Evolutionary conservation across 2,329 filamentous ascomycete genomes (phyloP), one percentile per base, ranked within the genome.

Genomic region (Penicillium sp.): DNA sequence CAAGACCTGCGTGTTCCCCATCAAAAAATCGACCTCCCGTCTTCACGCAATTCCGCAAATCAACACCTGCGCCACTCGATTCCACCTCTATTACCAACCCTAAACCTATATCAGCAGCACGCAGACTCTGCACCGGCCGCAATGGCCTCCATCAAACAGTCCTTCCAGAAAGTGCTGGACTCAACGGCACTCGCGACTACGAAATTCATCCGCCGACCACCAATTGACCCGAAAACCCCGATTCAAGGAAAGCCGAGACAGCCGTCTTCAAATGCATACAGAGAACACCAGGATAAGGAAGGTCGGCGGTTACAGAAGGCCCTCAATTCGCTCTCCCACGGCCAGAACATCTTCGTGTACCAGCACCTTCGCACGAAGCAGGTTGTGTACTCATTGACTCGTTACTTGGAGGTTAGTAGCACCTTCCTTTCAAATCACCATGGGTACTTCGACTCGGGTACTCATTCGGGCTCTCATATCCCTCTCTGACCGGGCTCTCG

Each of bases 291-390:
- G 57, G 59, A 56, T 16, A 70, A 70, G 44, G 75, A 79, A 55
- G 67, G 68, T 21, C 66, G 64, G 39, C 71, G 75, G 63, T 66
- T 77, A 63, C 69, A 70, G 56, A 78, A 77, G 67, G 77, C 79
- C 29, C 67, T 81, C 56, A 74, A 76, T 50, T 74, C 77, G 51
- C 62, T 80, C 51, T 71, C 70, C 5, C 80, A 83, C 61, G 84
- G 84, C 55, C 77, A 81, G 64, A 79, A 85, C 70, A 85, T 88
- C 65, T 87, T 84, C 70, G 79, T 82, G 66, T 88, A 86, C 72
- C 79, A 79, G 64, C 80, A 87, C 68, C 75, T 84, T 62, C 78
- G 79, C 58, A 86, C 85, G 34, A 85, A 86, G 55, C 85, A 87
- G 71, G 81, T 87, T 60, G 74, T 87, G 51, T 87, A 87, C 71